A percentile compares a stretch with the other conserved stretches of the same genome.
Evolutionary conservation across 2,329 filamentous ascomycete genomes (phyloP).

Genomic region (Cephalotrichum gorgonifer): DNA sequence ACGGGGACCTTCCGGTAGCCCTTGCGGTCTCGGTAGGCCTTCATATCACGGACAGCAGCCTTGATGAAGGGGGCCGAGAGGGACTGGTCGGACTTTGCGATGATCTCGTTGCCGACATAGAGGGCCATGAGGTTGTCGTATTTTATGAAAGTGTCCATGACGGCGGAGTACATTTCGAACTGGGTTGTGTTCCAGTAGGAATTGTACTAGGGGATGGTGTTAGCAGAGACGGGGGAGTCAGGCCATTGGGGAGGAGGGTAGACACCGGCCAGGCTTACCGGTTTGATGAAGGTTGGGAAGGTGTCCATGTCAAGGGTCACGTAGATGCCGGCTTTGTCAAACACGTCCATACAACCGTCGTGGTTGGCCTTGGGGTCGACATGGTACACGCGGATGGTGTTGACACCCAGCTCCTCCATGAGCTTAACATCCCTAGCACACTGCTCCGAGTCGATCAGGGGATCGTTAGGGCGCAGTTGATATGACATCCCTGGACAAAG

Average conservation of each 20-base stretch:
- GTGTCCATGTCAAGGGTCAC: constrained; percentile 75
- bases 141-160: constrained; percentile 66
- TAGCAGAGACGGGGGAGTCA: not conserved
- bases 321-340: constrained; percentile 74
- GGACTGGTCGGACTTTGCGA: constrained; percentile 50
- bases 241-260: not conserved
- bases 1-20: constrained; percentile 73
- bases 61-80: constrained; percentile 72
- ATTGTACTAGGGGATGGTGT: constrained; percentile 26
- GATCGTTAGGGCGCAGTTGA: constrained; percentile 53
- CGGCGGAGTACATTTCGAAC: constrained; percentile 54
- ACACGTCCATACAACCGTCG: constrained; percentile 68
- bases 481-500: constrained; percentile 58
- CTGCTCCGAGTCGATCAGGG: constrained; percentile 64
- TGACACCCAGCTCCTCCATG: constrained; percentile 73
- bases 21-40: constrained; percentile 66
- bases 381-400: constrained; percentile 81
- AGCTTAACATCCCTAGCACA: constrained; percentile 64
- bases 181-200: constrained; percentile 67
- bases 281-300: constrained; percentile 57
- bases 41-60: constrained; percentile 70
- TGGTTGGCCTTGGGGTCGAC: constrained; percentile 66
- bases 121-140: constrained; percentile 77
- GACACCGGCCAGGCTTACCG: constrained; percentile 28
- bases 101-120: constrained; percentile 83